Evolutionary conservation across 305 asterid genomes (phyloP), one percentile per base, ranked within the genome.

Genomic region (Fraxinus angustifolia): DNA sequence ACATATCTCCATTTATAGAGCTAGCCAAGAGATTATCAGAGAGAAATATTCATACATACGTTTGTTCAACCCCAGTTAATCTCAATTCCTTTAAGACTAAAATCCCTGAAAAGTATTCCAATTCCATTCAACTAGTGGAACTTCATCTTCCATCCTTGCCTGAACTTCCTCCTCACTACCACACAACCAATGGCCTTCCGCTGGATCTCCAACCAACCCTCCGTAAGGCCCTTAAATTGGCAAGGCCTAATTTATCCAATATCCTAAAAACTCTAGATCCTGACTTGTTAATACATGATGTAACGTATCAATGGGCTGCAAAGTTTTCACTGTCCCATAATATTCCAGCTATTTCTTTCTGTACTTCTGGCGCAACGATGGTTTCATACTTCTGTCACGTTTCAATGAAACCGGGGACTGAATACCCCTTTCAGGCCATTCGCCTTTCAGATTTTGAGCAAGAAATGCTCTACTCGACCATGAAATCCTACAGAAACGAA

Each of bases 111-210:
- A 83, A 81, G 3, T 79, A 81, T 53, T 79, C 82, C 53, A 0
- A 0, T 1, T 68, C 78, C 14, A 82, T 84, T 78, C 75, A 84
- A 4, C 70, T 74, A 2, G 82, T 87, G 8, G 86, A 87, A 26
- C 71, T 84, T 17, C 83, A 84, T 8, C 67, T 82, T 8, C 86
- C 82, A 17, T 38, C 58, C 31, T 73, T 30, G 0, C 82, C 81
- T 2, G 84, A 86, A 31, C 87, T 86, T 31, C 89, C 86, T 50
- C 78, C 89, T 67, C 76, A 48, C 48, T 31, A 73, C 60, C 85
- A 84, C 65, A 87, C 86, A 7, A 87, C 87, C 23, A 82, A 84
- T 45, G 87, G 82, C 60, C 83, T 84, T 3, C 87, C 87, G 12
- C 78, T 77, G 6, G 79, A 84, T 82, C 83, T 84, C 67, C 62